These are phyloP conservation scores for Malassezia pachydermatis DNA, from an alignment of 1,284 basidiomycete species.

Conservation along the genomic window DNA sequence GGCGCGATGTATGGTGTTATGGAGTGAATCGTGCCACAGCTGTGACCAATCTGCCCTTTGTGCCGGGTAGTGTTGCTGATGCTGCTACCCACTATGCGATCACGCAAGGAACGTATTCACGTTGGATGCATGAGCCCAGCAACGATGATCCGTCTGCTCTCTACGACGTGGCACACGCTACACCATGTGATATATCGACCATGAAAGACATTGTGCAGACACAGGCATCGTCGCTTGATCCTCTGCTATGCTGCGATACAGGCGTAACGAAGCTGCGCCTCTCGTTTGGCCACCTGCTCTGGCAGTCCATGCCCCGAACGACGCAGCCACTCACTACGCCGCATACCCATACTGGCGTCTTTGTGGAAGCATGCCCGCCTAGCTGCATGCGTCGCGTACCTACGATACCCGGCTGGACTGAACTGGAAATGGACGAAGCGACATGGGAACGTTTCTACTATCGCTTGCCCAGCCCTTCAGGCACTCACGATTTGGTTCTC, in stretches of 20 bases:
- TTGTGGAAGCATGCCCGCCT: neutral
- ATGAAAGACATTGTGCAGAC: neutral
- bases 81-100: neutral
- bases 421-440: neutral
- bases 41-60: neutral
- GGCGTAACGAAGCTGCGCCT: neutral
- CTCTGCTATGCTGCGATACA: too few relatives aligned
- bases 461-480: neutral
- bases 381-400: slow-evolving; percentile 1
- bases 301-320: neutral
- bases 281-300: slow-evolving; percentile 10
- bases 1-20: neutral
- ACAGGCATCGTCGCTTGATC: neutral
- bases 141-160: neutral
- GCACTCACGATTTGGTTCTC: neutral
- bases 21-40: neutral
- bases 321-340: neutral
- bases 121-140: neutral
- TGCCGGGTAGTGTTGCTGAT: neutral
- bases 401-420: neutral
- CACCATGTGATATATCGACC: neutral
- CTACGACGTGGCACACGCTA: neutral
- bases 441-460: slow-evolving; percentile 1
- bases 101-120: neutral
- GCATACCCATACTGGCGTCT: neutral